A percentile compares a stretch with the other conserved stretches of the same genome.
These are phyloP conservation scores for Suillus spraguei DNA, from an alignment of 768 basidiomycete species.

Conservation along the genomic window DNA sequence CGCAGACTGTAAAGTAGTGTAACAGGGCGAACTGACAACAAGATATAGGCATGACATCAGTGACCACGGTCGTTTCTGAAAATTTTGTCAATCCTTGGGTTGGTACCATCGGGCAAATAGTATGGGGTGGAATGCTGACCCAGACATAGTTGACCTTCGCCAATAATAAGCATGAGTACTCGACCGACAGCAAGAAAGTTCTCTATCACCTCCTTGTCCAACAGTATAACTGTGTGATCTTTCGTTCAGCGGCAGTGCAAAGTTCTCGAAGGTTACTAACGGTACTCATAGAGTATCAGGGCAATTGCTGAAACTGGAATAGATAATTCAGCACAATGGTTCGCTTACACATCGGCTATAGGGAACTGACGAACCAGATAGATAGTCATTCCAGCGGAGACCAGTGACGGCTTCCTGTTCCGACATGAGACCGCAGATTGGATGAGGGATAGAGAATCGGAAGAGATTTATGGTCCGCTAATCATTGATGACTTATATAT, in stretches of 20 bases:
- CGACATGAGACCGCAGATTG: not conserved
- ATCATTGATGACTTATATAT: not conserved
- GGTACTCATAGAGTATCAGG: not conserved
- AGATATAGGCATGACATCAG: not conserved
- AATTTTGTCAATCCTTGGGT: too few species aligned
- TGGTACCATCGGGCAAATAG: not conserved
- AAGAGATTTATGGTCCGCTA: not conserved
- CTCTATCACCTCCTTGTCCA: not conserved
- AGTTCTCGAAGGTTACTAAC: not conserved
- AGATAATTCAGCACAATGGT: not conserved
- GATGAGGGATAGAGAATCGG: too few species aligned
- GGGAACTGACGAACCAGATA: not conserved
- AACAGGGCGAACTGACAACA: not conserved
- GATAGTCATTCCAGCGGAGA: conserved; percentile 1
- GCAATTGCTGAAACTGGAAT: not conserved
- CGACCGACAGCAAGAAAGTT: not conserved
- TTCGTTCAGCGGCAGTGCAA: not conserved
- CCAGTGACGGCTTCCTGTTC: not conserved
- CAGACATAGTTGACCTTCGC: not conserved
- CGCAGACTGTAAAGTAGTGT: too few species aligned
- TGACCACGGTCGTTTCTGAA: not conserved
- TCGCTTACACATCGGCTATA: not conserved
- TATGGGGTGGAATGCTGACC: not conserved
- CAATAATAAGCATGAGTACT: not conserved
- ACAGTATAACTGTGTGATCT: not conserved